Base-by-base conservation (phyloP, 129 eudicot species). In the Tagetes patula region DNA sequence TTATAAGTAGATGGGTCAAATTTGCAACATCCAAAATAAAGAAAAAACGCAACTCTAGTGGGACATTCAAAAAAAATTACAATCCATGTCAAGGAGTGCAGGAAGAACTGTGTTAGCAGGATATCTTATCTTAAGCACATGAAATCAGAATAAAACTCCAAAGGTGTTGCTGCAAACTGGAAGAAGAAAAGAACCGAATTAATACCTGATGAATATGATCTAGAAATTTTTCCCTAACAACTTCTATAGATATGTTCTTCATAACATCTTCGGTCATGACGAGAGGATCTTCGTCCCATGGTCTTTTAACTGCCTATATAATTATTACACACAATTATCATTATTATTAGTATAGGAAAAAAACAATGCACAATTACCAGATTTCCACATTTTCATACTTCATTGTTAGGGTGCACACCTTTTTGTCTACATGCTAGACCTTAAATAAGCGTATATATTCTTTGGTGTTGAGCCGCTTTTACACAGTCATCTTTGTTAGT, bases 251-350 rank as follows among this genome's bases (percentile, higher is more conserved):
- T 81, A 93, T 90, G 70, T 81, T 86, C 85, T 90, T 93, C 98
- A 93, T 89, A 49, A 93, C 96, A 81, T 93, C 96, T 83, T 93
- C 96, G 14, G 92, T 90, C 92, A 86, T 84, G 41, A 69, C 63
- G 48, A 87, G 85, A 10, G 96, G 96, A 83, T 93, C 98, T 86
- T 93, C 96, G 55, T 90, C 96, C 98, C 98, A 93, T 30, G 96
- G 98, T 85, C 96, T 83, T 86, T 79, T 79, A 61, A 93, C 92
- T 65, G 98, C 95, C 96, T 89, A 80, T 69, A 77, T 32, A 50
- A 49, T 65, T 60, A 70, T 65, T 60, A 70, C 6, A 74, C 41
- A 47, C 74, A 43, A 43, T 14, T 60, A 31, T 46, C 34, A 53
- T 32, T 2, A 20, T 20, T 20, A 20, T 20, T 20, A 20, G 27